Conservation (phyloP, 2,329 filamentous ascomycete genomes). For the Ascomycota sp. region DNA sequence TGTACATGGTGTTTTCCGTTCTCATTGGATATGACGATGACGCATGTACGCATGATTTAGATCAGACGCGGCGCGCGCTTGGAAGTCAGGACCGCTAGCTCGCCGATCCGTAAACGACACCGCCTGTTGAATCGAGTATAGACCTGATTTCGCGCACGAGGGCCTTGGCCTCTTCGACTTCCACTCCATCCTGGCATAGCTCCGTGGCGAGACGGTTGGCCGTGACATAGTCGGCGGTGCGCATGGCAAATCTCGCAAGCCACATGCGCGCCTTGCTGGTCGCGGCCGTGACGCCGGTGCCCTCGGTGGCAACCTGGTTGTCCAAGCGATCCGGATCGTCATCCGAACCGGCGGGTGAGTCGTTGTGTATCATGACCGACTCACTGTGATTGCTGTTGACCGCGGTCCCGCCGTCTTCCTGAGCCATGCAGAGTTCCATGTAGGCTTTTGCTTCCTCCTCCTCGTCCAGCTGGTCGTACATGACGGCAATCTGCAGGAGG, state of each 20-base stretch:
- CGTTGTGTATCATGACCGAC: constrained; percentile 33
- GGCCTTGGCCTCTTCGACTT: constrained; percentile 93
- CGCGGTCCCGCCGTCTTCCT: constrained; percentile 53
- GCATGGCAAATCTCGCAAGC: constrained; percentile 70
- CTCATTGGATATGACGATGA: too few relatives aligned
- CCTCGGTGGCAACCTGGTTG: constrained; percentile 18
- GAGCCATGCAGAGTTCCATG: constrained; percentile 88
- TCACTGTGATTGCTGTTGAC: constrained; percentile 23
- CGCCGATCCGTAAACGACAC: constrained; percentile 6
- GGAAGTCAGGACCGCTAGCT: constrained; percentile 2
- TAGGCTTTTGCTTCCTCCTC: constrained; percentile 69
- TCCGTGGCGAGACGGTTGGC: constrained; percentile 73
- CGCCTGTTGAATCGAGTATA: constrained; percentile 37
- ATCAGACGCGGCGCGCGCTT: too few relatives aligned
- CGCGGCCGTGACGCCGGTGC: constrained; percentile 73
- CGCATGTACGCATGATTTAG: too few relatives aligned
- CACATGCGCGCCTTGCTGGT: constrained; percentile 88
- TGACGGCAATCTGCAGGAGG: constrained; percentile 67
- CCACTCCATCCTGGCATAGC: constrained; percentile 84
- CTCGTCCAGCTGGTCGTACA: constrained; percentile 68
- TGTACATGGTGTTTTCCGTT: too few relatives aligned
- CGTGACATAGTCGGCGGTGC: constrained; percentile 50
- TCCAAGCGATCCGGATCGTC: constrained; percentile 16
- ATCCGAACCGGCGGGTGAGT: constrained; percentile 22
- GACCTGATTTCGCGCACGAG: constrained; percentile 72